These are phyloP conservation scores for Hypoxylon sp. DNA, from an alignment of 2,329 filamentous ascomycete species.

Conservation along the genomic window DNA sequence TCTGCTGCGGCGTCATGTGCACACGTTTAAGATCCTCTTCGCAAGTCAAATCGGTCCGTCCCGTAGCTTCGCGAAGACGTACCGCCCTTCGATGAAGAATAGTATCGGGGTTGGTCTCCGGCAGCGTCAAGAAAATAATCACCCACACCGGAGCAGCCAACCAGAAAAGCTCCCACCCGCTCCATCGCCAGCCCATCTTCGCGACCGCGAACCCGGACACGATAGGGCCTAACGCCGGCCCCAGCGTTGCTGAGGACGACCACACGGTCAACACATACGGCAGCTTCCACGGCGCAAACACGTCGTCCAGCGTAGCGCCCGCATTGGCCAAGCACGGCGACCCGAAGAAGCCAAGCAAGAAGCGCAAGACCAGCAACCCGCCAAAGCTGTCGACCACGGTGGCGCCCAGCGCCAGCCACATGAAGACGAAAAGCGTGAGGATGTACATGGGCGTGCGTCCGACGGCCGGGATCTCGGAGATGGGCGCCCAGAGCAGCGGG, in stretches of 20 bases:
- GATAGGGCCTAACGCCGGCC: constrained; percentile 29
- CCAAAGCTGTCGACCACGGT: constrained; percentile 59
- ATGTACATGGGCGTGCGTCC: constrained; percentile 60
- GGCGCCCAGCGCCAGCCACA: constrained; percentile 57
- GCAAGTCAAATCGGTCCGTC: constrained; percentile 20
- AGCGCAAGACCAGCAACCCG: constrained; percentile 61
- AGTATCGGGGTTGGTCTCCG: constrained; percentile 46
- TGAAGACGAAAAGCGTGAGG: constrained; percentile 56
- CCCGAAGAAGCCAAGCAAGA: constrained; percentile 59
- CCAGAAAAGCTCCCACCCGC: constrained; percentile 33
- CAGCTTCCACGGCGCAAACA: constrained; percentile 35
- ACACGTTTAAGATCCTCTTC: constrained; percentile 39
- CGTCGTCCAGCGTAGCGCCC: constrained; percentile 36
- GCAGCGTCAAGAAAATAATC: constrained; percentile 27
- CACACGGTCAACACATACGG: constrained; percentile 33
- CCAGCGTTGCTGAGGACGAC: constrained; percentile 28
- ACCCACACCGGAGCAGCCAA: constrained; percentile 24
- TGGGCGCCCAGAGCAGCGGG: constrained; percentile 53
- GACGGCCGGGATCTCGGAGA: constrained; percentile 59
- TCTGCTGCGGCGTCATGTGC: constrained; percentile 31
- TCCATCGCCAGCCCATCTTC: constrained; percentile 30
- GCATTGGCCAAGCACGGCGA: constrained; percentile 37
- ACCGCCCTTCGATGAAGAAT: constrained; percentile 33
- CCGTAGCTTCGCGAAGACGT: constrained; percentile 26
- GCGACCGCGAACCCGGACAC: constrained; percentile 31